Base-by-base conservation (phyloP, 257 asterid genomes). In the Forsythia viridissima region DNA sequence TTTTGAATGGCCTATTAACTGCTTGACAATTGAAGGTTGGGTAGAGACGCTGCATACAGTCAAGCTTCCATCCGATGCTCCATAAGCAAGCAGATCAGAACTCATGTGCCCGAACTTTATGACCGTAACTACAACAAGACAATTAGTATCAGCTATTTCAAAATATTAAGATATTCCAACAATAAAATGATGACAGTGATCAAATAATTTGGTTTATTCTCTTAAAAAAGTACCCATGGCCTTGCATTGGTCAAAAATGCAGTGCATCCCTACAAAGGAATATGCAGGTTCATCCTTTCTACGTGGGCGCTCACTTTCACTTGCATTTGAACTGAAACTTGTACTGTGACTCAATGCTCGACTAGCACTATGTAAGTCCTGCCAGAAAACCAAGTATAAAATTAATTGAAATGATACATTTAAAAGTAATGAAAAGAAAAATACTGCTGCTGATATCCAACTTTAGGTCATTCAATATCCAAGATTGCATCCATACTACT, bases 181-280 rank as follows among this genome's bases (percentile, higher is more conserved):
- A 20, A 11, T 12, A 73, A 70, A 48, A 67, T 39, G 44, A 12
- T 44, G 39, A 57, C 46, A 59, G 63, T 59, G 51, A 59, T 34
- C 51, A 70, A 80, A 72, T 30, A 80, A 77, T 77, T 61, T 51
- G 41, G 65, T 74, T 81, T 38, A 72, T 46, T 16, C 67, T 67
- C 74, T 66, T 51, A 82, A 68, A 75, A 39, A 75, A 63, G 81
- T 92, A 95, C 97, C 98, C 99, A 93, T 89, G 87, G 99, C 96
- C 90, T 90, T 92, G 99, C 98, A 90, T 71, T 91, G 96, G 85
- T 96, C 97, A 82, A 96, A 95, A 57, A 96, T 92, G 90, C 97
- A 92, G 89, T 96, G 99, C 99, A 93, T 96, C 84, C 99, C 99
- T 3, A 96, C 94, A 90, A 93, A 96, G 15, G 99, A 96, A 88